phyloP scores from a whole-genome alignment of 2,329 filamentous ascomycete species.

The Onygenales sp. region DNA sequence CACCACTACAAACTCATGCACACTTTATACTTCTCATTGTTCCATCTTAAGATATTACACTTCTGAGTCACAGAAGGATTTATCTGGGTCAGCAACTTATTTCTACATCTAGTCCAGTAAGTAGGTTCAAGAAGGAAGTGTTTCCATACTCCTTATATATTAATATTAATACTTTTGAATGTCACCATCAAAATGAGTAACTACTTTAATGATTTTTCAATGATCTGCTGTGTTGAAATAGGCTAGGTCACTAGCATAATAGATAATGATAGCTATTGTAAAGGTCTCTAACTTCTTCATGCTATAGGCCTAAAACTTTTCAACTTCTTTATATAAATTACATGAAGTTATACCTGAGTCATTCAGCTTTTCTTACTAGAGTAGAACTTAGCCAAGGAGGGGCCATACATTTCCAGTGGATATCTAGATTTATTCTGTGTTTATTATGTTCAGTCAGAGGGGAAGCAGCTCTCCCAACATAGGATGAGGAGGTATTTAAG shows the following conservation, averaged over 20 bases:
- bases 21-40: neutral
- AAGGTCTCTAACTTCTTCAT: neutral
- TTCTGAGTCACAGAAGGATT: neutral
- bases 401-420: too few relatives aligned
- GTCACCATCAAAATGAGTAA: neutral
- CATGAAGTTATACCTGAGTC: too few relatives aligned
- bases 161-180: neutral
- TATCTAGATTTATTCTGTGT: too few relatives aligned
- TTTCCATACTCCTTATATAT: neutral
- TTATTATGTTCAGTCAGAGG: too few relatives aligned
- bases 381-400: too few relatives aligned
- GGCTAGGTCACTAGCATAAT: neutral
- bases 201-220: neutral
- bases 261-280: neutral
- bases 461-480: too few relatives aligned
- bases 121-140: neutral
- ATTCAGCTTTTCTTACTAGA: too few relatives aligned
- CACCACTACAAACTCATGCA: neutral
- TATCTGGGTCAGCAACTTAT: neutral
- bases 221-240: neutral
- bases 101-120: neutral
- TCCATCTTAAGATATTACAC: neutral
- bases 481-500: too few relatives aligned
- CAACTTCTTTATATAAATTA: neutral
- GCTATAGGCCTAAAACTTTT: neutral